Conservation (phyloP, 352 stramenopile genomes). For the Peronospora farinosa region DNA sequence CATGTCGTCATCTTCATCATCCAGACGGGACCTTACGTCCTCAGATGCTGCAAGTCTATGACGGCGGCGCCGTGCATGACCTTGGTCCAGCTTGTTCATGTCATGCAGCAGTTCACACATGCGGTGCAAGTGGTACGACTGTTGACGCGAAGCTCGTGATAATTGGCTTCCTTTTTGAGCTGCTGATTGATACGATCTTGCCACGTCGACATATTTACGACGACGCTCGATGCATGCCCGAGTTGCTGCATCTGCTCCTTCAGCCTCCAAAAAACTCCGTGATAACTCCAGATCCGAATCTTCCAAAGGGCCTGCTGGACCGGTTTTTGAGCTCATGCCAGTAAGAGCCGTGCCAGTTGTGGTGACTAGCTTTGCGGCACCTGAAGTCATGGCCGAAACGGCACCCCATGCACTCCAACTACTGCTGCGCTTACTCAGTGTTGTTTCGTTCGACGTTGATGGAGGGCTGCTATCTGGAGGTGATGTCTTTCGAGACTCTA, state of each 20-base stretch:
- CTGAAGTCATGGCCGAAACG: slow-evolving; percentile 63
- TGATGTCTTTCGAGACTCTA: slow-evolving; percentile 18
- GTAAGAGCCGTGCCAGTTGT: slow-evolving; percentile 54
- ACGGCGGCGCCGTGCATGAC: slow-evolving; percentile 34
- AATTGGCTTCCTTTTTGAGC: slow-evolving; percentile 61
- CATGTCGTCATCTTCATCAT: slow-evolving; percentile 55
- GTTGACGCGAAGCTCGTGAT: slow-evolving; percentile 49
- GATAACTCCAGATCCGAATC: slow-evolving; percentile 43
- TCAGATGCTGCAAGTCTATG: slow-evolving; percentile 27
- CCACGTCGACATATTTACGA: slow-evolving; percentile 60
- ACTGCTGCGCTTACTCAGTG: slow-evolving; percentile 22
- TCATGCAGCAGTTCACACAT: slow-evolving; percentile 65
- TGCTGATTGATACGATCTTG: slow-evolving; percentile 50
- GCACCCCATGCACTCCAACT: slow-evolving; percentile 68
- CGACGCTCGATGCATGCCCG: slow-evolving; percentile 35
- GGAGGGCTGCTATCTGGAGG: slow-evolving; percentile 19
- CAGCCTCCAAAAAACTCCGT: slow-evolving; percentile 36
- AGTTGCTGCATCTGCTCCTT: slow-evolving; percentile 24
- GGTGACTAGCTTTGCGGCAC: slow-evolving; percentile 69
- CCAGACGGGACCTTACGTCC: slow-evolving; percentile 8
- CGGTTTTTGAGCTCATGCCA: slow-evolving; percentile 32
- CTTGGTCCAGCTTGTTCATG: slow-evolving; percentile 66
- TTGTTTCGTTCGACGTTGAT: slow-evolving; percentile 15
- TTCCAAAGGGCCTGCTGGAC: slow-evolving; percentile 22
- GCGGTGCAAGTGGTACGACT: slow-evolving; percentile 60